Base-by-base conservation (phyloP, 2,329 filamentous ascomycete species). In the Arthrobotrys sinensis region DNA sequence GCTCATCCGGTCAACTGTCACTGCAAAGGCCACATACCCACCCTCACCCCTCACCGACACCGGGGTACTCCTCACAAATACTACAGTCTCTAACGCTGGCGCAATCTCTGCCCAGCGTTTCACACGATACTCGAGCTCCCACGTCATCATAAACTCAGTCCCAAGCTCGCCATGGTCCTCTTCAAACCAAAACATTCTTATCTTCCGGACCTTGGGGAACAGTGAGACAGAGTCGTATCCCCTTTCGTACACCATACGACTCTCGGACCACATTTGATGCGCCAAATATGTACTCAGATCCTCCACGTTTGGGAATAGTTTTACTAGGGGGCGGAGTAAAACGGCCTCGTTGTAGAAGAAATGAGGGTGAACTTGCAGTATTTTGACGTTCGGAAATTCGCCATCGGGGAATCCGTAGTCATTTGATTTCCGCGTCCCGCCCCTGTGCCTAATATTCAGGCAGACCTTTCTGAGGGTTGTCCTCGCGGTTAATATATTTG, bases 251-350 rank as follows among this genome's bases (percentile, higher is more conserved):
- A 43, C 11, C 28, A 28, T 2, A 0, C 36, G 34, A 3, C 7
- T 28, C 7, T 3, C 16, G 7, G 16, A 1, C n/a, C 7, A 57
- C 8, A 38, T 21, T 21, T 4, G n/a, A 4, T n/a, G 3, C 3
- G 16, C 16, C 11, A 57, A 12, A 5, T 60, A 43, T 14, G 43
- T 12, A 8, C 8, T 4, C 0, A 60, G 14, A 60, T 60, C 14
- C 36, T 60, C 55, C 11, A 60, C 55, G n/a, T 60, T 60, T 14
- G 55, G 55, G 19, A 60, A 60, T n/a, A 40, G 6, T 16, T 10
- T 60, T 1, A 43, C 55, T 43, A 60, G 43, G 2, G 4, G 10
- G 1, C 1, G 12, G 19, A 60, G 14, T 3, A n/a, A 6, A 21
- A 24, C 36, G 7, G 36, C 34, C 1, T 19, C 36, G 19, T 60